Base-by-base conservation (phyloP, 2,329 filamentous ascomycete genomes). In the Paraphoma chrysanthemicola region DNA sequence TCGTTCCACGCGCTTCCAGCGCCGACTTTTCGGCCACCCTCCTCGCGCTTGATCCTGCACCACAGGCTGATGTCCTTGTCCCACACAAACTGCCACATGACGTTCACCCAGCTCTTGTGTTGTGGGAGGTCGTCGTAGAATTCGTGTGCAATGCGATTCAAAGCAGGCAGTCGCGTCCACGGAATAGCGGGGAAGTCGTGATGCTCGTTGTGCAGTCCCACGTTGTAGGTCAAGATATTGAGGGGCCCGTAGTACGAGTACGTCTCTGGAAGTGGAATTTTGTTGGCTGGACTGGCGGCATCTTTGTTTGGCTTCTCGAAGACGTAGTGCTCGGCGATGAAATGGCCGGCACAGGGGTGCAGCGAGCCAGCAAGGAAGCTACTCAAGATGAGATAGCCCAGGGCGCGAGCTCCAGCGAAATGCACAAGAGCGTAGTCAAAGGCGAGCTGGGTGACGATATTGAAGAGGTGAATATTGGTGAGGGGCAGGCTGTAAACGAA, bases 161-260 rank as follows among this genome's bases (percentile, higher is more conserved):
- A 82, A 72, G 83, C 84, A 52, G 89, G 90, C 39, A 99, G 84
- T 31, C 90, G 85, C 9, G 93, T 97, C 95, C 95, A 99, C 0
- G 95, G 94, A 45, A 99, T 87, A 46, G 95, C 95, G 10, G 95
- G 95, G 80, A 99, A 99, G 78, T 99, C 95, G 77, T 99, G 95
- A 79, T 99, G 95, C 82, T 99, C 95, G 76, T 99, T 99, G 82
- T 99, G 95, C 71, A 97, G 82, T 51, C 95, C 95, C 44, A 99
- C 95, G 69, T 99, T 99, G 83, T 98, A 99, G 0, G 93, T 97
- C 48, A 99, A 80, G 69, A 93, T 79, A 80, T 99, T 99, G 63
- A 98, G 85, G 0, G 90, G 87, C 0, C 95, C 95, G 75, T 99
- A 99, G 85, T 99, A 99, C 46, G 90, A 94, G 81, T 92, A 99